Evolutionary conservation across 345 rosid genomes (phyloP).

Genomic region (Corchorus olitorius): DNA sequence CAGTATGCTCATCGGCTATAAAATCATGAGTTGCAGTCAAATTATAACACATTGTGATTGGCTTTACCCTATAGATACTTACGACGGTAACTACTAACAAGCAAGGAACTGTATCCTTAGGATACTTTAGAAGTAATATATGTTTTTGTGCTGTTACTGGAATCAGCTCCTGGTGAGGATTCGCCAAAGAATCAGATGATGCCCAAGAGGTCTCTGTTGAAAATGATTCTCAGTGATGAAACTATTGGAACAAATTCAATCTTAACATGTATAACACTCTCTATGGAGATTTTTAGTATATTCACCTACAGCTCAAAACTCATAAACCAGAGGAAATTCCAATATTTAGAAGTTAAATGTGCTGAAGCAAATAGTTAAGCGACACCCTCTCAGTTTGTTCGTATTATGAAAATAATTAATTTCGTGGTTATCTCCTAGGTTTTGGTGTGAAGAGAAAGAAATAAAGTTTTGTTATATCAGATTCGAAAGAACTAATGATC

Average conservation of each 20-base stretch:
- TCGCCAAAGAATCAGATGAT: neutral
- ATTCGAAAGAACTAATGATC: neutral
- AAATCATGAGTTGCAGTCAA: neutral
- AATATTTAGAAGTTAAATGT: slow-evolving; percentile 5
- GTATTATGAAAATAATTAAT: neutral
- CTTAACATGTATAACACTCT: neutral
- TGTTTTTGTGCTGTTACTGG: neutral
- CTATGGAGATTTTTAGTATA: neutral
- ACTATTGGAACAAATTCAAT: neutral
- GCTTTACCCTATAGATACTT: neutral
- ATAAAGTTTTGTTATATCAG: neutral
- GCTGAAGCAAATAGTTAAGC: slow-evolving; percentile 6
- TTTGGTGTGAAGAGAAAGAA: neutral
- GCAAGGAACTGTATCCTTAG: neutral
- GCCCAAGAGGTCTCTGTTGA: neutral
- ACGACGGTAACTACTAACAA: neutral
- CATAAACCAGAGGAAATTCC: neutral
- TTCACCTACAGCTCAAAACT: slow-evolving; percentile 10
- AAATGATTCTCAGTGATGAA: neutral
- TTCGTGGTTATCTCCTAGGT: neutral
- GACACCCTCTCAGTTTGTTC: neutral
- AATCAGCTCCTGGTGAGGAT: neutral
- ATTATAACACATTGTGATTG: neutral
- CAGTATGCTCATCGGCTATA: neutral
- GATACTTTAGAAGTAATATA: neutral